Percentiles rank a stretch among this genome's conserved stretches.
Conservation (phyloP, 2,329 filamentous ascomycete species). For the Onygenales sp. region DNA sequence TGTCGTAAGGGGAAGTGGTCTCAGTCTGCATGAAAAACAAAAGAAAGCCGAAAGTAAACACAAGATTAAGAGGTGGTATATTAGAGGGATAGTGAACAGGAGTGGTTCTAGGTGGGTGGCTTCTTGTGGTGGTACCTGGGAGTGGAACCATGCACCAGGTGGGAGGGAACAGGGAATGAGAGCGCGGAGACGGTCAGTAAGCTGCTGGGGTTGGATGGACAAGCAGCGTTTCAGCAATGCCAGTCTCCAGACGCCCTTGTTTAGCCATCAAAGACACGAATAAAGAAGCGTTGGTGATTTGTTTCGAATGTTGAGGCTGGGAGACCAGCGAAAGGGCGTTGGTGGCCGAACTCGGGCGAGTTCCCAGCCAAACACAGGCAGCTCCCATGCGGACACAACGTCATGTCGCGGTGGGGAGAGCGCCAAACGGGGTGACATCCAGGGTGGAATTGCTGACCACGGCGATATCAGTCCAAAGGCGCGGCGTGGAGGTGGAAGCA, state of each 20-base stretch:
- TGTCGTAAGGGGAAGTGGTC: not conserved
- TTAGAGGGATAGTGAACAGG: not conserved
- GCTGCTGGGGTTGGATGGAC: not conserved
- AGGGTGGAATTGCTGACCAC: conserved; percentile 1
- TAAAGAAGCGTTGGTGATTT: too few relatives aligned
- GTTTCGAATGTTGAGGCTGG: not conserved
- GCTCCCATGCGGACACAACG: not conserved
- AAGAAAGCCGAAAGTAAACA: not conserved
- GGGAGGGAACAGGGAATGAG: not conserved
- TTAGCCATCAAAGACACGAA: too few relatives aligned
- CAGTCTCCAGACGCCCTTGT: too few relatives aligned
- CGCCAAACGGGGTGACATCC: conserved; percentile 8
- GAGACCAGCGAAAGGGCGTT: not conserved
- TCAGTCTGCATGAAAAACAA: not conserved
- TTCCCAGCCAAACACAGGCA: not conserved
- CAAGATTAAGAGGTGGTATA: not conserved
- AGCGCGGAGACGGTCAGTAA: not conserved
- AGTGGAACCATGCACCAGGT: not conserved
- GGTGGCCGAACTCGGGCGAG: not conserved
- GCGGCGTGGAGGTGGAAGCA: not conserved
- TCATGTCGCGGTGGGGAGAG: conserved; percentile 2
- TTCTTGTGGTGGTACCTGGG: conserved; percentile 2
- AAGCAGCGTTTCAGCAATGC: not conserved
- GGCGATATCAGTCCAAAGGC: not conserved
- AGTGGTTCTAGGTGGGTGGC: not conserved